Conservation (phyloP, 257 asterid genomes). For the Gynochthodes officinalis region DNA sequence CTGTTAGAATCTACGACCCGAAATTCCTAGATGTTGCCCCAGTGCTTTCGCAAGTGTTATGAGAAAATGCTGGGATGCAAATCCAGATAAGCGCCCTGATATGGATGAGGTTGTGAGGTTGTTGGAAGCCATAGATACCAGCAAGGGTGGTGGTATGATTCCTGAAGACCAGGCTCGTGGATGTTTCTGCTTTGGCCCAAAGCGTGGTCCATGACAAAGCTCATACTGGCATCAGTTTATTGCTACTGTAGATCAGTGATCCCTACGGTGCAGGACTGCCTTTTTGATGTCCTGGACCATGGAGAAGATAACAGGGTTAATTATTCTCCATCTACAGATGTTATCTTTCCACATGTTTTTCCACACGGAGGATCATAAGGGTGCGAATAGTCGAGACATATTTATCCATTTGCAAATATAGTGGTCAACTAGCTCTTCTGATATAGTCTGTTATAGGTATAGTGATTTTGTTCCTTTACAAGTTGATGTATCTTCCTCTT, state of each 20-base stretch:
- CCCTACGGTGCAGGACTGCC: constrained; percentile 7
- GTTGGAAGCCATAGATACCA: constrained; percentile 47
- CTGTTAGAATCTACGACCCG: constrained; percentile 44
- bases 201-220: constrained; percentile 39
- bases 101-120: constrained; percentile 56
- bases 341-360: too few relatives aligned
- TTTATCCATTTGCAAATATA: constrained; percentile 2
- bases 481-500: not conserved
- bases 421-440: not conserved
- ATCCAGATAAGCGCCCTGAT: constrained; percentile 47
- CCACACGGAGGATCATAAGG: not conserved
- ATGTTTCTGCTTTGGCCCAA: constrained; percentile 38
- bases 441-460: not conserved
- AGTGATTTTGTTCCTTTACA: too few relatives aligned
- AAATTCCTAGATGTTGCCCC: constrained; percentile 58
- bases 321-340: too few relatives aligned
- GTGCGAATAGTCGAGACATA: not conserved
- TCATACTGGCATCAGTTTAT: not conserved
- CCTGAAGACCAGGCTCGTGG: constrained; percentile 42
- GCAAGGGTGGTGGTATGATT: constrained; percentile 60
- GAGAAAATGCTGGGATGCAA: constrained; percentile 51
- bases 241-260: not conserved
- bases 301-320: not conserved
- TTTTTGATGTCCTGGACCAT: constrained; percentile 8
- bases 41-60: constrained; percentile 39